Evolutionary conservation across 176 grass and related monocot genomes (phyloP).

Genomic region (Aegilops speltoides): DNA sequence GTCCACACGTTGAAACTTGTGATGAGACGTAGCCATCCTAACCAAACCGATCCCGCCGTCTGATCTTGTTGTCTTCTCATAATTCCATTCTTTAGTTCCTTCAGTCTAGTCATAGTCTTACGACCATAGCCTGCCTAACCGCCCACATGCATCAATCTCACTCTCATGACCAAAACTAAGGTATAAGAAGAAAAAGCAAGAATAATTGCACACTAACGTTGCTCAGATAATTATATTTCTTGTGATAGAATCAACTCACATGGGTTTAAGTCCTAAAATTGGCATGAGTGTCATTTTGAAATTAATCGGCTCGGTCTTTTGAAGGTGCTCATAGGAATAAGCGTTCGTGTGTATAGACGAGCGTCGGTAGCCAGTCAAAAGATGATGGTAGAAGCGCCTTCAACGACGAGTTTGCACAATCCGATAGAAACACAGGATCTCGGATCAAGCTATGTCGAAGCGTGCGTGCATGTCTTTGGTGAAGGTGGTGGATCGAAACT

Average conservation of each 20-base stretch:
- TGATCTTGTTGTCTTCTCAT: neutral
- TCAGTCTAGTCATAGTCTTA: neutral
- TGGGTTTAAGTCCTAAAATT: too few species aligned
- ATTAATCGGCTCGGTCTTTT: too few species aligned
- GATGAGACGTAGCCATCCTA: slow-evolving; percentile 6
- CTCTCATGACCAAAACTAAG: neutral
- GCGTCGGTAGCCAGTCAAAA: neutral
- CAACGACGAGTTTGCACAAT: neutral
- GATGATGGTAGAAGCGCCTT: neutral
- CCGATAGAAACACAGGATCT: neutral
- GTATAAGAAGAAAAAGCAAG: neutral
- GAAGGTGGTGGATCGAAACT: neutral
- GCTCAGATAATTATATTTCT: too few species aligned
- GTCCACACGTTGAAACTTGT: neutral
- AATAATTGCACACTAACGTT: too few species aligned
- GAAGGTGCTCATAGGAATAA: too few species aligned
- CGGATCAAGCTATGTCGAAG: neutral
- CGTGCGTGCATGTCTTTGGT: neutral
- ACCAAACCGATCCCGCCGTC: slow-evolving; percentile 1
- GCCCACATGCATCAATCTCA: neutral
- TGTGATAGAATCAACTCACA: too few species aligned
- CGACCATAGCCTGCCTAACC: neutral
- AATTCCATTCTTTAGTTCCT: neutral
- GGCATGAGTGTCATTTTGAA: too few species aligned
- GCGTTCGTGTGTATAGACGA: too few species aligned